A percentile compares a stretch with the other conserved stretches of the same genome.
Conservation (phyloP, 139 green algal species). For the Chlamydomonas sphaeroides region DNA sequence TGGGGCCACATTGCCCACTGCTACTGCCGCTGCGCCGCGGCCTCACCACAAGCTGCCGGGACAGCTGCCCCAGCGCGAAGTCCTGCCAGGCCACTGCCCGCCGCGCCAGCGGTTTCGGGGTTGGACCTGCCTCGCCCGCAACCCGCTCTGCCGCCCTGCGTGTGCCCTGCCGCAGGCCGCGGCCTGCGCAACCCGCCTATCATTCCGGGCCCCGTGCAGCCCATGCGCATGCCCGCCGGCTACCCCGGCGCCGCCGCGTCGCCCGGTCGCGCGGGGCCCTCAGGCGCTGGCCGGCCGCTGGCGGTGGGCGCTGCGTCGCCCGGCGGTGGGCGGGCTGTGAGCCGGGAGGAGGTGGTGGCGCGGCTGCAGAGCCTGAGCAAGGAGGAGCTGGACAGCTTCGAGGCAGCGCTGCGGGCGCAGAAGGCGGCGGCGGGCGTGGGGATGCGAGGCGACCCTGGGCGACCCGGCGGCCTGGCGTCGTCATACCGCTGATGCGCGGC, state of each 20-base stretch:
- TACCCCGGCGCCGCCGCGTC: not conserved
- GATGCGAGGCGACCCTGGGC: not conserved
- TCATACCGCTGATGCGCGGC: constrained; percentile 4
- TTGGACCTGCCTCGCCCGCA: no score
- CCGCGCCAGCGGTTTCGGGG: no score
- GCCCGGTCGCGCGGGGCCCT: not conserved
- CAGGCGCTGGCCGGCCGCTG: not conserved
- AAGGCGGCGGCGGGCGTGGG: constrained; percentile 18
- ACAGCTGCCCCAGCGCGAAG: no score
- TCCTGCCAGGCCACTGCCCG: no score
- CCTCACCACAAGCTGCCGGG: no score
- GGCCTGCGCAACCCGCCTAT: constrained; percentile 17
- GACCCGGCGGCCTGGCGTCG: constrained; percentile 12
- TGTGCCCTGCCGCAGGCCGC: not conserved
- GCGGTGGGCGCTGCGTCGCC: constrained; percentile 4
- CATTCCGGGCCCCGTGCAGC: constrained; percentile 18
- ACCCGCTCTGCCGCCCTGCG: no score
- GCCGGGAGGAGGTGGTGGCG: constrained; percentile 42
- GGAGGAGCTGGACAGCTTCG: constrained; percentile 43
- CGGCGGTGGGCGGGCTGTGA: constrained; percentile 11
- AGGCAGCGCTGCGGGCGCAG: constrained; percentile 38
- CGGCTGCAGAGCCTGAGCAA: constrained; percentile 39
- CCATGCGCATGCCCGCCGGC: constrained; percentile 26
- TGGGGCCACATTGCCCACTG: no score
- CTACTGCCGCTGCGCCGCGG: no score